These are phyloP conservation scores for Wallacemonas sp. DNA, from an alignment of 208 protist species.

Conservation along the genomic window DNA sequence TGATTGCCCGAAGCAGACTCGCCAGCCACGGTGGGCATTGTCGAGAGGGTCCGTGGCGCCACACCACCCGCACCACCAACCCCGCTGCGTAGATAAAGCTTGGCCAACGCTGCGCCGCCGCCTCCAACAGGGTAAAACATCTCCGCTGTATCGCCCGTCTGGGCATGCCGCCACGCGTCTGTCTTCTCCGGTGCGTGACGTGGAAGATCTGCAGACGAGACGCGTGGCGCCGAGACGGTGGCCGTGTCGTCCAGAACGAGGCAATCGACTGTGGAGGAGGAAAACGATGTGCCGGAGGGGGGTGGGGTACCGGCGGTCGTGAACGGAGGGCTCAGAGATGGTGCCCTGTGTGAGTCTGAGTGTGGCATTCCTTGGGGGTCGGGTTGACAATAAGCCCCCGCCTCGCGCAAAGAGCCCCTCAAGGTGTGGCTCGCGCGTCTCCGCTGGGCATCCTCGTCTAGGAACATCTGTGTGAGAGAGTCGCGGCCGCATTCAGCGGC, in stretches of 20 bases:
- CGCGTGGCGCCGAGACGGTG: not conserved
- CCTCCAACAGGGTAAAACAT: not conserved
- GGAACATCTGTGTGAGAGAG: slow-evolving; percentile 2
- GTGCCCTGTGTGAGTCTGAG: no score
- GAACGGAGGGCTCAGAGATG: no score
- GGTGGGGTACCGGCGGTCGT: no score
- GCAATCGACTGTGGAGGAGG: slow-evolving; percentile 2
- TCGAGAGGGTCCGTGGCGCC: not conserved
- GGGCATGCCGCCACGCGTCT: no score
- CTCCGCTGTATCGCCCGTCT: no score
- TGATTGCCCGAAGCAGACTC: no score
- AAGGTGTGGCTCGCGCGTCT: not conserved
- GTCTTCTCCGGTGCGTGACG: no score
- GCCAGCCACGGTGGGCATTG: no score
- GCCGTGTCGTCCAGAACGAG: not conserved
- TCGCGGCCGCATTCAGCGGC: not conserved
- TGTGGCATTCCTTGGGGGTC: no score
- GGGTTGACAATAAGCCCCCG: not conserved
- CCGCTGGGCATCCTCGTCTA: not conserved
- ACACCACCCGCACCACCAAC: not conserved
- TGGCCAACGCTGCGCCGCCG: not conserved
- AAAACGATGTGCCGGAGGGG: not conserved
- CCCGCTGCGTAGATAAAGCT: not conserved
- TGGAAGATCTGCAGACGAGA: not conserved
- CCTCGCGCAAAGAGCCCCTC: not conserved